These are phyloP conservation scores for Carex cristatella DNA, from an alignment of 176 grass and related monocot genomes.

Conservation along the genomic window DNA sequence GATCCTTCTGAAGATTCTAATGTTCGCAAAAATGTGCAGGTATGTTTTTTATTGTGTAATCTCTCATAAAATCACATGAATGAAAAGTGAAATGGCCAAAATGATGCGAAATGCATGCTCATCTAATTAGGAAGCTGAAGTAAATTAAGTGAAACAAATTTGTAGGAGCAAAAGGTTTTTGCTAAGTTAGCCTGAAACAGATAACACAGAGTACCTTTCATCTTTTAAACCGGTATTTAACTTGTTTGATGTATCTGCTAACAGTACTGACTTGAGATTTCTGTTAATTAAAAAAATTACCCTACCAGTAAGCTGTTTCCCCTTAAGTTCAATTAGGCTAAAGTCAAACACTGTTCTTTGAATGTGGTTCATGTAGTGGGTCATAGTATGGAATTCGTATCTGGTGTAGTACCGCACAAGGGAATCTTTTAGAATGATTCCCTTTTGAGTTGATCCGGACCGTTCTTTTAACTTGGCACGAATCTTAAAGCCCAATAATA, in stretches of 20 bases:
- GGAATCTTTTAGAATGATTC: too few relatives aligned
- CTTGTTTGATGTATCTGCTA: background rate
- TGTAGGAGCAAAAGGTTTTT: background rate
- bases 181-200: background rate
- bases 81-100: background rate
- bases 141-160: background rate
- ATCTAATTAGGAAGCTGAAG: background rate
- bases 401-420: too few relatives aligned
- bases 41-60: background rate
- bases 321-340: background rate
- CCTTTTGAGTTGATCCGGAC: too few relatives aligned
- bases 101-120: background rate
- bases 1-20: slow-evolving; percentile 95
- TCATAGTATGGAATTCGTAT: background rate
- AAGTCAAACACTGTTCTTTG: background rate
- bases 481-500: too few relatives aligned
- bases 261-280: background rate
- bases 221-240: background rate
- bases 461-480: too few relatives aligned
- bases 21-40: slow-evolving; percentile 98
- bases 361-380: background rate
- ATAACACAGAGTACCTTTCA: background rate
- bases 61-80: background rate
- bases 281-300: background rate
- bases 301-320: background rate